Evolutionary conservation across 176 grass and related monocot species (phyloP), one percentile per base, ranked within the genome.

Genomic region (Eleusine coracana): DNA sequence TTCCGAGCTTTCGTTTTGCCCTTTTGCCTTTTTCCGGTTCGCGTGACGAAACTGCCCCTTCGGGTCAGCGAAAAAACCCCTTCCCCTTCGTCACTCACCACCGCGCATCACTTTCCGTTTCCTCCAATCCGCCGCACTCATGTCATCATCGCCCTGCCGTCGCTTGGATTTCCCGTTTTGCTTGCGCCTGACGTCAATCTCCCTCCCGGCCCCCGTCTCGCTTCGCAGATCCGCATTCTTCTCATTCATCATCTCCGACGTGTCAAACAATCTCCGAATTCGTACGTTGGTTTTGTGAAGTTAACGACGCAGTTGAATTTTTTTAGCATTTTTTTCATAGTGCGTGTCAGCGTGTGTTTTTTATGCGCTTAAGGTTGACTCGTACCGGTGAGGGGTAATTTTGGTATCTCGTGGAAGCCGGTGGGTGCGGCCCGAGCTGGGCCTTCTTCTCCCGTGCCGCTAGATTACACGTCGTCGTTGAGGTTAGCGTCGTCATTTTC

Each of bases 211-310:
- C 40, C 27, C 7, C 25, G 16, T 86, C 15, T 81, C 48, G 14
- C 77, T n/a, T 56, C 27, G n/a, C 66, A 66, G 83, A 89, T 89
- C 88, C 88, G 81, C 87, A 80, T 88, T 88, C 29, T 88, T 88
- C 29, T 5, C 78, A 1, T 52, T 16, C 31, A 34, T 34, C 31
- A 34, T 34, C 31, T 20, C 25, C 18, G 0, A 17, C 29, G 7
- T 74, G n/a, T 59, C 20, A 2, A 55, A 21, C 20, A 56, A 21
- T 17, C 50, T 56, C 10, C 10, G 11, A 34, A 23, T 76, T 79
- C 49, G 9, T 71, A 41, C 62, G 71, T 80, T 16, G 61, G 17
- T 21, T 14, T 41, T 29, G 31, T 42, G 9, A 71, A 64, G 8
- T 55, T 23, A 38, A 1, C 6, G 10, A 41, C 13, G 6, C 10